These are phyloP conservation scores for Cystobasidium pallidum DNA, from an alignment of 1,284 basidiomycete genomes.

Conservation along the genomic window DNA sequence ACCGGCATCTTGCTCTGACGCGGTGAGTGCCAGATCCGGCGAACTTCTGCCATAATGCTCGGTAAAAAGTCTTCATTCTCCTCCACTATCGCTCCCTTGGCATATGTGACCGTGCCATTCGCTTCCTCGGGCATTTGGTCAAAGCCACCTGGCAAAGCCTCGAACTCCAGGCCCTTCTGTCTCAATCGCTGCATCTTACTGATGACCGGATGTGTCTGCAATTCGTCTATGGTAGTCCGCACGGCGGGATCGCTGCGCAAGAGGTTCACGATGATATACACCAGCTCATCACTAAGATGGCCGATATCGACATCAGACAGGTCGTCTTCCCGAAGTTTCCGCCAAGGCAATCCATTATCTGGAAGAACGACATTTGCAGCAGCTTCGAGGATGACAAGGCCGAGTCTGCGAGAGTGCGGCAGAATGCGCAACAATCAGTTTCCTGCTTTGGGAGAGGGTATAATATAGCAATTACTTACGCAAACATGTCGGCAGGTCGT, in stretches of 20 bases:
- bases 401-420: conserved; percentile 66
- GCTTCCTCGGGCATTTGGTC: background rate
- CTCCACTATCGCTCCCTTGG: conserved; percentile 48
- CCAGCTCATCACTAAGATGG: conserved; percentile 51
- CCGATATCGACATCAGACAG: conserved; percentile 79
- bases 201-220: conserved; percentile 48
- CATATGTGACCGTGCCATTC: conserved; percentile 27
- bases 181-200: conserved; percentile 45
- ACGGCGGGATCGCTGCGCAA: conserved; percentile 20
- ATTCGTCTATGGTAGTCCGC: conserved; percentile 45
- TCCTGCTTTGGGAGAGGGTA: background rate
- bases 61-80: conserved; percentile 41
- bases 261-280: conserved; percentile 50
- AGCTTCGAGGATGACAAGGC: conserved; percentile 92
- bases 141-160: background rate
- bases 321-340: conserved; percentile 87
- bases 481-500: conserved; percentile 94
- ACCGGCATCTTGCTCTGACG: conserved; percentile 6
- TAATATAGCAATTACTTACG: conserved; percentile 62
- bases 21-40: conserved; percentile 36
- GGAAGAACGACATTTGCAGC: conserved; percentile 95
- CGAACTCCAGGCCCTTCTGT: conserved; percentile 22
- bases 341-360: conserved; percentile 92
- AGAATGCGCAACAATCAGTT: background rate
- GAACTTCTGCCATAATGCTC: conserved; percentile 32